Evolutionary conservation across 2,329 filamentous ascomycete genomes (phyloP).

Genomic region (Neofusicoccum laricinum): DNA sequence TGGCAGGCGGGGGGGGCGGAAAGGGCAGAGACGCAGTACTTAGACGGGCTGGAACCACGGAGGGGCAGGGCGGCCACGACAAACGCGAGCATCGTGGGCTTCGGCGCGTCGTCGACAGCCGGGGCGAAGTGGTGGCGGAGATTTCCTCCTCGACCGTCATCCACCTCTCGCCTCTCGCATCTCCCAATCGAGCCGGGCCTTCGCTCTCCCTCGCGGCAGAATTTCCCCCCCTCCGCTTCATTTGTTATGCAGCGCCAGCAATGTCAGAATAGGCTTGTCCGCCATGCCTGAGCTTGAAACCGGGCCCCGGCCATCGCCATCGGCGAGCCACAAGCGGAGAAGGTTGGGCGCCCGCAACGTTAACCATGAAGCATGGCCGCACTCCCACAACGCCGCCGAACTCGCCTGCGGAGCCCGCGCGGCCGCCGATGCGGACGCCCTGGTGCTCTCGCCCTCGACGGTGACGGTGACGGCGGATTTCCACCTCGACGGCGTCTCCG

Average conservation of each 20-base stretch:
- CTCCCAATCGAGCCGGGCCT: neutral
- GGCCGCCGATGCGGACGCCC: neutral
- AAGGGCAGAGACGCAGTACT: neutral
- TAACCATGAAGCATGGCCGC: neutral
- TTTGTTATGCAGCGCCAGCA: neutral
- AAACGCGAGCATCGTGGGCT: neutral
- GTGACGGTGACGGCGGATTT: neutral
- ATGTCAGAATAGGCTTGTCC: neutral
- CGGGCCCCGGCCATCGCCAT: neutral
- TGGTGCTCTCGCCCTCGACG: neutral
- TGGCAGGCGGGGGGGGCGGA: neutral
- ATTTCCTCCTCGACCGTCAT: neutral
- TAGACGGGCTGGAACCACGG: too few species aligned
- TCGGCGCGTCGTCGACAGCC: neutral
- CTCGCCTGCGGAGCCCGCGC: too few species aligned
- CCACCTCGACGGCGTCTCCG: neutral
- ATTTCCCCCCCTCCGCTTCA: neutral
- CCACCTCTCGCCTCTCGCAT: neutral
- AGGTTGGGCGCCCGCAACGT: neutral
- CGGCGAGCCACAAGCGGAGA: neutral
- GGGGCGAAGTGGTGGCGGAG: neutral
- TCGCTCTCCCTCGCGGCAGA: neutral
- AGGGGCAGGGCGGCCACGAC: slow-evolving; percentile 1
- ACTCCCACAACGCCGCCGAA: neutral
- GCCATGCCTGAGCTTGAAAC: neutral